These are phyloP conservation scores for Aspergillus flavus DNA, from an alignment of 2,329 filamentous ascomycete species.

Conservation along the genomic window DNA sequence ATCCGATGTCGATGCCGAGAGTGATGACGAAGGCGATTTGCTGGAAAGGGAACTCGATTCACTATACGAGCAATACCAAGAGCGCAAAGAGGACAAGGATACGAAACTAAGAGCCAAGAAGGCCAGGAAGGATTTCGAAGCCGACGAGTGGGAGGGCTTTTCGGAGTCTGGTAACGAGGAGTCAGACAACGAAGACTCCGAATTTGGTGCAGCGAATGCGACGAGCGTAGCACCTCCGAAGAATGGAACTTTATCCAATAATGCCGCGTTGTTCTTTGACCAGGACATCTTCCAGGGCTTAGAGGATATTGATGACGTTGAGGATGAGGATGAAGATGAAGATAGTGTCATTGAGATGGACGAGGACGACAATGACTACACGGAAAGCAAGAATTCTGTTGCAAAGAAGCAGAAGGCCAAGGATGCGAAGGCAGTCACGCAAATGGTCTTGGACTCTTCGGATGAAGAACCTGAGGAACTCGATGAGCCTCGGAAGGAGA, in stretches of 20 bases:
- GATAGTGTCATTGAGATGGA: conserved; percentile 42
- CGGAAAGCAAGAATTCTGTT: conserved; percentile 21
- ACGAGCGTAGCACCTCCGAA: conserved; percentile 37
- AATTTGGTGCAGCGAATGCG: conserved; percentile 21
- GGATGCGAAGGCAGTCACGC: conserved; percentile 26
- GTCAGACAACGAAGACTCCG: conserved; percentile 61
- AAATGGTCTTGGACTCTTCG: conserved; percentile 34
- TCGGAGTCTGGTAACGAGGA: conserved; percentile 66
- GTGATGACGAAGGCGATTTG: conserved; percentile 77
- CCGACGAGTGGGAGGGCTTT: conserved; percentile 91
- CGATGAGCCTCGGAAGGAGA: conserved; percentile 44
- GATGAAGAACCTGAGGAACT: conserved; percentile 39
- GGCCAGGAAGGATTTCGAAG: conserved; percentile 75
- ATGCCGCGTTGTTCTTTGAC: conserved; percentile 86
- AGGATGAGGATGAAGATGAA: conserved; percentile 59
- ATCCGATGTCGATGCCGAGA: conserved; percentile 59
- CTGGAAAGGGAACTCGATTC: conserved; percentile 83
- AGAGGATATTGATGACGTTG: conserved; percentile 64
- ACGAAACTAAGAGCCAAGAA: conserved; percentile 91
- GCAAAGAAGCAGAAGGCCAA: conserved; percentile 28
- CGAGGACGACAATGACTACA: conserved; percentile 29
- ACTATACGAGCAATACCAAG: conserved; percentile 84
- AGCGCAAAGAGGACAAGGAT: conserved; percentile 75
- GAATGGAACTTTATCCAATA: conserved; percentile 69
- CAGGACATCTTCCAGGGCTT: conserved; percentile 93